Conservation (phyloP, 768 basidiomycete genomes). For the Hypholoma fasciculare region DNA sequence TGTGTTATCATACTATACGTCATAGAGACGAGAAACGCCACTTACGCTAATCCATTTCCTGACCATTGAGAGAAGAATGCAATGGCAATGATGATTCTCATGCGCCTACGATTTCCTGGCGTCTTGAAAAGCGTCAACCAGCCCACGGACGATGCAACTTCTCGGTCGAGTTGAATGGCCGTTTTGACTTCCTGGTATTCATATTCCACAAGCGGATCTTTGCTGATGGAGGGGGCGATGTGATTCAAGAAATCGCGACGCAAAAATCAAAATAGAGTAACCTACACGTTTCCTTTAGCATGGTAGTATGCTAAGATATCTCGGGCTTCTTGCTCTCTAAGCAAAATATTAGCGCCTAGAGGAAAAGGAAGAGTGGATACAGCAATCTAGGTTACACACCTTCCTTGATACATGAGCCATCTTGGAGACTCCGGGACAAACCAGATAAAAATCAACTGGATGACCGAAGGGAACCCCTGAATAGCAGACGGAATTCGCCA, state of each 20-base stretch:
- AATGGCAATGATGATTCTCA: conserved; percentile 56
- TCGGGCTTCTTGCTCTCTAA: conserved; percentile 45
- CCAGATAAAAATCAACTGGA: conserved; percentile 58
- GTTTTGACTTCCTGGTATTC: conserved; percentile 66
- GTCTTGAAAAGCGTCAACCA: conserved; percentile 47
- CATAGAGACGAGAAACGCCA: neutral
- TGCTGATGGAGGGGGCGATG: conserved; percentile 21
- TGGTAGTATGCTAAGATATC: conserved; percentile 55
- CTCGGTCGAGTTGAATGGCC: conserved; percentile 43
- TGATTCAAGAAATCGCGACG: neutral
- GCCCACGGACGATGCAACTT: conserved; percentile 36
- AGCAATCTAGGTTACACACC: conserved; percentile 3
- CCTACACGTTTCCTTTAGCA: conserved; percentile 44
- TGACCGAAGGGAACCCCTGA: conserved; percentile 58
- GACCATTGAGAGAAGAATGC: conserved; percentile 63
- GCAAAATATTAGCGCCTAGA: neutral
- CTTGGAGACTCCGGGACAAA: conserved; percentile 74
- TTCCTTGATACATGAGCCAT: conserved; percentile 67
- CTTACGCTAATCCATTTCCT: conserved; percentile 47
- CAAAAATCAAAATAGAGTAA: neutral
- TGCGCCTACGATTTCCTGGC: conserved; percentile 50
- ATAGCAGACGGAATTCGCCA: conserved; percentile 72
- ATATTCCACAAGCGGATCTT: conserved; percentile 57
- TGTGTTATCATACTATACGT: conserved; percentile 12
- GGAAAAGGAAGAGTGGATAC: neutral